Percentiles rank a stretch among this genome's conserved stretches.
phyloP scores from a whole-genome alignment of 225 moss, liverwort and hornwort genomes.

The Marchantia polymorpha region DNA sequence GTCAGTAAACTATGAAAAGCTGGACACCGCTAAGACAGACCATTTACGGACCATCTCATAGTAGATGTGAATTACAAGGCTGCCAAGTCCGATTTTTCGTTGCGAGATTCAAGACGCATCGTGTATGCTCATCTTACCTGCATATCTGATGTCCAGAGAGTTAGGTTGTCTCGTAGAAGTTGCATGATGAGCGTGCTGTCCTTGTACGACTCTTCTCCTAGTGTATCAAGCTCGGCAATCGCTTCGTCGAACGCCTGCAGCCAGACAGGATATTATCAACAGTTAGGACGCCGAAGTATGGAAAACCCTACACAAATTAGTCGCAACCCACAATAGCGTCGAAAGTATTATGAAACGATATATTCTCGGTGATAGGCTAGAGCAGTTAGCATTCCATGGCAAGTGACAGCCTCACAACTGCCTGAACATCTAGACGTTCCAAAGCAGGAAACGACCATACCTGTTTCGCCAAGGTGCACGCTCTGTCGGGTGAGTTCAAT shows the following conservation, averaged over 20 bases:
- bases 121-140: not conserved
- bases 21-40: not conserved
- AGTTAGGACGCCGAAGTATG: not conserved
- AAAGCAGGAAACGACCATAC: not conserved
- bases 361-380: too few relatives aligned
- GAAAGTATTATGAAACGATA: not conserved
- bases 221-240: conserved; percentile 44
- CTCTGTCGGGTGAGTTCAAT: conserved; percentile 50
- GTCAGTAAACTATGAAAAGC: not conserved
- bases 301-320: not conserved
- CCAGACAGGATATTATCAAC: not conserved
- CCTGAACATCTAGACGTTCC: too few relatives aligned
- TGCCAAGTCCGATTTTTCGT: too few relatives aligned
- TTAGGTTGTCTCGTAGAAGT: conserved; percentile 43
- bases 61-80: too few relatives aligned
- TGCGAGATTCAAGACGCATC: too few relatives aligned
- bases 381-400: not conserved
- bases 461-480: conserved; percentile 43
- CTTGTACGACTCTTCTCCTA: conserved; percentile 49
- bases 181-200: conserved; percentile 49
- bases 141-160: conserved; percentile 49
- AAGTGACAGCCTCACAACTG: not conserved
- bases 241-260: conserved; percentile 46
- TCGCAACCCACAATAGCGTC: not conserved
- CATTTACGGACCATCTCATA: too few relatives aligned